Evolutionary conservation across 768 basidiomycete species (phyloP), one percentile per base, ranked within the genome.

Genomic region (Cystobasidium onofrii): DNA sequence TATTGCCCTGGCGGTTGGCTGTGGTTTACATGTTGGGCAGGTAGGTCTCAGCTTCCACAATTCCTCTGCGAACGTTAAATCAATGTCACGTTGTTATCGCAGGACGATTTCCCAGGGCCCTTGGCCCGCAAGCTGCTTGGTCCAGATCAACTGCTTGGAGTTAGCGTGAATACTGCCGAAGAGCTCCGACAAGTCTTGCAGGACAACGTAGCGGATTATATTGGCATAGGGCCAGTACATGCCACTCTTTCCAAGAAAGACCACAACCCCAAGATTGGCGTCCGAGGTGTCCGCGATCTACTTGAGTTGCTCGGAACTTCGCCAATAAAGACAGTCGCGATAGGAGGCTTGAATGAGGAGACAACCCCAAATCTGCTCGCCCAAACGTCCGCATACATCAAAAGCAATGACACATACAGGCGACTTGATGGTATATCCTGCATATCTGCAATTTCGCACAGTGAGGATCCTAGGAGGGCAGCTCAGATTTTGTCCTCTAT

Each of bases 151-250:
- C 85, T 95, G 76, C 87, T 97, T 36, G 94, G 94, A 0, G 85
- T 92, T 13, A 90, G 89, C 18, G 90, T 90, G 79, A 87, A 88
- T 76, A 88, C 86, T 27, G 75, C 85, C 15, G 84, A 85, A 10
- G 88, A 96, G 67, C 86, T 89, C 34, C 81, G 81, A 52, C 80
- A 82, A 36, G 92, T 92, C 0, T 80, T 88, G 9, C 80, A 79
- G n/a, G 64, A 84, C 69, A 86, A 86, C 20, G 85, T 86, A 1
- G 91, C 84, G 0, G 91, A 96, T 80, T 96, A 94, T 78, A 84
- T 96, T 55, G 92, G 94, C 0, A 87, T 96, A 33, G 93, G 93
- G 6, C 85, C 94, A 0, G 86, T 92, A 1, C 95, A 88, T 86
- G 83, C 83, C 4, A 97, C 93, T 0, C 83, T 84, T 60, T 92